Percentiles rank a stretch among this genome's conserved stretches.
Evolutionary conservation across 2,329 filamentous ascomycete genomes (phyloP).

Genomic region (Domatiomyces catenatus): DNA sequence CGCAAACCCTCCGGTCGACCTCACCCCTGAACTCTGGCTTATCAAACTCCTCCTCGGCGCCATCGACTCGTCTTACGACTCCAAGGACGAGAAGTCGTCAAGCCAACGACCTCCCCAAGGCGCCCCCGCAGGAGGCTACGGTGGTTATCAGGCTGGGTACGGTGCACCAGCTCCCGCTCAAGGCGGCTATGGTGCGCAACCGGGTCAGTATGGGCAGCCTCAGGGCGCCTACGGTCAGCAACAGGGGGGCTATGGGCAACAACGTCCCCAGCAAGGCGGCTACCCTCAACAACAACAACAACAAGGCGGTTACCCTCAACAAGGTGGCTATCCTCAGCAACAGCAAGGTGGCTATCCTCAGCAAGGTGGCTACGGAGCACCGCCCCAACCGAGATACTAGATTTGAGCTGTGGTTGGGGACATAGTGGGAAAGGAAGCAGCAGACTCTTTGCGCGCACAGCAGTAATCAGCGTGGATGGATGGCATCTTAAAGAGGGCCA

Average conservation of each 20-base stretch:
- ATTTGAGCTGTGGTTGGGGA: neutral
- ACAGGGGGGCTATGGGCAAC: constrained; percentile 19
- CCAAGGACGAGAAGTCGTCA: constrained; percentile 45
- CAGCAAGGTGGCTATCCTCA: constrained; percentile 17
- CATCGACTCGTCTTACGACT: constrained; percentile 50
- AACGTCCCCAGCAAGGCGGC: constrained; percentile 12
- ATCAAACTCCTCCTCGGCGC: constrained; percentile 53
- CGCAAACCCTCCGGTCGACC: constrained; percentile 44
- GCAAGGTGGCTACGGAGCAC: constrained; percentile 16
- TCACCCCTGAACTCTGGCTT: constrained; percentile 51
- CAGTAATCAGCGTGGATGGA: neutral
- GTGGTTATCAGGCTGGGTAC: constrained; percentile 21
- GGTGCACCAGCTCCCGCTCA: constrained; percentile 17
- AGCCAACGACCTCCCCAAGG: constrained; percentile 18
- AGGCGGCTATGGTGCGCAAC: constrained; percentile 18
- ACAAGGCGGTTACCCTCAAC: constrained; percentile 2
- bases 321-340: constrained; percentile 8
- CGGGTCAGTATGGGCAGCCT: constrained; percentile 8
- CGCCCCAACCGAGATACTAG: constrained; percentile 13
- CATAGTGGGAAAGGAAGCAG: neutral
- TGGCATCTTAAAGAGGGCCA: neutral
- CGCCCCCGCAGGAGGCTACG: constrained; percentile 17
- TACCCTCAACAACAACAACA: constrained; percentile 23
- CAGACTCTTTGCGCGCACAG: neutral
- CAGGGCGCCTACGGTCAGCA: constrained; percentile 17